Evolutionary conservation across 148 eudicot species (phyloP).

Genomic region (Simmondsia chinensis): DNA sequence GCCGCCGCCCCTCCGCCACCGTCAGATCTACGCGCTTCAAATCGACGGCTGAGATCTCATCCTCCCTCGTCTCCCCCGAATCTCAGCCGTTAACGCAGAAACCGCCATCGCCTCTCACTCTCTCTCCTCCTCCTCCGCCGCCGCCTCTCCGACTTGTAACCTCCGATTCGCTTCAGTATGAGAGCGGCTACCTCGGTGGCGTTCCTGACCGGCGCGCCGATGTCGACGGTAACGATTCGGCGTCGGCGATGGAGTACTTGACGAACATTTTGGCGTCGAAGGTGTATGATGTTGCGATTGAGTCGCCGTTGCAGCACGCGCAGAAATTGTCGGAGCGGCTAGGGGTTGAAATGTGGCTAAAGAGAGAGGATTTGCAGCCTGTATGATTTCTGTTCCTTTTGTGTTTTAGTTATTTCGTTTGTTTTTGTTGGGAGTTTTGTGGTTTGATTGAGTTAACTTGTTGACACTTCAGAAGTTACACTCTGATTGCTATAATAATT

Average conservation of each 20-base stretch:
- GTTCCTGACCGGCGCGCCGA: constrained; percentile 19
- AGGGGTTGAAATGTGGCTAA: constrained; percentile 55
- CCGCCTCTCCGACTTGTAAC: constrained; percentile 17
- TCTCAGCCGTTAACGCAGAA: not conserved
- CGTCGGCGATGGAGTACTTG: constrained; percentile 52
- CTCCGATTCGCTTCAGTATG: constrained; percentile 49
- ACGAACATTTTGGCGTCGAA: constrained; percentile 51
- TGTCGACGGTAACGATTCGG: not conserved
- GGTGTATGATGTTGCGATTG: constrained; percentile 69
- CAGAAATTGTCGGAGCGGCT: constrained; percentile 51
- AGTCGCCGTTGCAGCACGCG: constrained; percentile 66
- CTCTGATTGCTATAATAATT: too few relatives aligned
- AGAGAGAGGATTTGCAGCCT: constrained; percentile 80
- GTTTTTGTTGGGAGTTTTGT: not conserved
- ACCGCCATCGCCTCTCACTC: not conserved
- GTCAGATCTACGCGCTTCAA: constrained; percentile 7
- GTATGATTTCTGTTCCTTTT: constrained; percentile 17
- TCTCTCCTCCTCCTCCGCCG: constrained; percentile 1
- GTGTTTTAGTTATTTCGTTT: not conserved
- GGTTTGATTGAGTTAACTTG: not conserved
- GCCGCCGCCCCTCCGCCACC: not conserved
- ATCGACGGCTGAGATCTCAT: constrained; percentile 10
- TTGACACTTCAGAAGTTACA: too few relatives aligned
- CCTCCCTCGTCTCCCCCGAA: constrained; percentile 1
- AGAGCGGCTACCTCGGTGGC: constrained; percentile 44